These are phyloP conservation scores for Parietichytrium sp. DNA, from an alignment of 108 stramenopile species.

Conservation along the genomic window DNA sequence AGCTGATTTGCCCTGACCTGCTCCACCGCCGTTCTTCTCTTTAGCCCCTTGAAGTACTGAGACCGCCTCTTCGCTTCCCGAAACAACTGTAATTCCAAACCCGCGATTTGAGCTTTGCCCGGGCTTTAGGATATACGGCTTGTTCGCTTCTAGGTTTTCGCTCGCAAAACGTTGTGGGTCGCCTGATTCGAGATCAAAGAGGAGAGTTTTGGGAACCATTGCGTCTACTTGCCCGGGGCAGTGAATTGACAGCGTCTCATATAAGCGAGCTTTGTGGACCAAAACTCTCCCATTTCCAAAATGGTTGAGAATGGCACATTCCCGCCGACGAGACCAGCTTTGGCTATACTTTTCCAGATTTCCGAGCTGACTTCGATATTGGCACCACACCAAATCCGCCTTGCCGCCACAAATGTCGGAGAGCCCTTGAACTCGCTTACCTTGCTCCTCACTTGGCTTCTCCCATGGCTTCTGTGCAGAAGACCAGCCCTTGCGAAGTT, in stretches of 20 bases:
- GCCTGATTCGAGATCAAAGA: too few relatives aligned
- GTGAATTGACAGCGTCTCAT: neutral
- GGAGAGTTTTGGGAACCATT: too few relatives aligned
- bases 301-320: neutral
- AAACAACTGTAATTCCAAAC: conserved; percentile 25
- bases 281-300: neutral
- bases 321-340: too few relatives aligned
- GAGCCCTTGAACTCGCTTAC: too few relatives aligned
- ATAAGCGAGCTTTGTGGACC: neutral
- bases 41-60: neutral
- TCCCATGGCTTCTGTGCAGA: too few relatives aligned
- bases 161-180: too few relatives aligned
- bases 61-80: neutral
- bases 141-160: neutral
- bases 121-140: conserved; percentile 41
- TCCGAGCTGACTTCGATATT: neutral
- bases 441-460: too few relatives aligned
- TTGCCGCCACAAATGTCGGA: neutral
- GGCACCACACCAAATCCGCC: conserved; percentile 26
- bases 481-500: conserved; percentile 3
- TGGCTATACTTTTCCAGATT: neutral
- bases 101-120: conserved; percentile 43
- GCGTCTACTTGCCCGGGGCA: neutral
- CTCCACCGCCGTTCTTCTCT: neutral
- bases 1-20: too few relatives aligned